Percentiles rank a stretch among this genome's conserved stretches.
Conservation (phyloP, 1,284 basidiomycete species). For the Cryptococcus jaspeensis region DNA sequence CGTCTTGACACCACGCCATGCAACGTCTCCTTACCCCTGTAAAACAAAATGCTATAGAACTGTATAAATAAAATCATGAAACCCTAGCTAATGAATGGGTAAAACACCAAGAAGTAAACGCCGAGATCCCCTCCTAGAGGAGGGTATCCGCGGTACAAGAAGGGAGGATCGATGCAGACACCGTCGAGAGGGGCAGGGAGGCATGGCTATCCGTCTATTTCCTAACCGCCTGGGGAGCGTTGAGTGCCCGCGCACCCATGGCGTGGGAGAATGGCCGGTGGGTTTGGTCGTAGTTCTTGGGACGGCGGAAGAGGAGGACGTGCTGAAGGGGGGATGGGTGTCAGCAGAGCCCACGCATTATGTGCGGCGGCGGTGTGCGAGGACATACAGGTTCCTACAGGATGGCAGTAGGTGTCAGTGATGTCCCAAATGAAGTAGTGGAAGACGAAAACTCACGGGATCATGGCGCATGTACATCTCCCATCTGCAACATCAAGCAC, state of each 20-base stretch:
- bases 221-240: conserved; percentile 18
- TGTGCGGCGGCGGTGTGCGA: background rate
- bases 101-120: too few species aligned
- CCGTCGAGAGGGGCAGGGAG: background rate
- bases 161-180: too few species aligned
- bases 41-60: too few species aligned
- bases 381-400: conserved; percentile 38
- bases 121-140: too few species aligned
- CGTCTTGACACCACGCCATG: too few species aligned
- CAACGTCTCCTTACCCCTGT: too few species aligned
- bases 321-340: conserved; percentile 22
- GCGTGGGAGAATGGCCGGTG: conserved; percentile 38
- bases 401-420: too few species aligned
- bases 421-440: too few species aligned
- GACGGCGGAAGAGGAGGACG: conserved; percentile 49
- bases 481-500: conserved; percentile 36
- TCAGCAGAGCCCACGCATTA: background rate
- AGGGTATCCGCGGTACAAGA: too few species aligned
- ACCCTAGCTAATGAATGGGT: too few species aligned
- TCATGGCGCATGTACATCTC: conserved; percentile 54
- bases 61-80: too few species aligned
- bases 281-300: conserved; percentile 43
- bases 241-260: conserved; percentile 25
- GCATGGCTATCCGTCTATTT: conserved; percentile 4
- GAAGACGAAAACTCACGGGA: conserved; percentile 33